Percentiles rank a stretch among this genome's conserved stretches.
Conservation (phyloP, 2,329 filamentous ascomycete genomes). For the Nothophoma quercina region DNA sequence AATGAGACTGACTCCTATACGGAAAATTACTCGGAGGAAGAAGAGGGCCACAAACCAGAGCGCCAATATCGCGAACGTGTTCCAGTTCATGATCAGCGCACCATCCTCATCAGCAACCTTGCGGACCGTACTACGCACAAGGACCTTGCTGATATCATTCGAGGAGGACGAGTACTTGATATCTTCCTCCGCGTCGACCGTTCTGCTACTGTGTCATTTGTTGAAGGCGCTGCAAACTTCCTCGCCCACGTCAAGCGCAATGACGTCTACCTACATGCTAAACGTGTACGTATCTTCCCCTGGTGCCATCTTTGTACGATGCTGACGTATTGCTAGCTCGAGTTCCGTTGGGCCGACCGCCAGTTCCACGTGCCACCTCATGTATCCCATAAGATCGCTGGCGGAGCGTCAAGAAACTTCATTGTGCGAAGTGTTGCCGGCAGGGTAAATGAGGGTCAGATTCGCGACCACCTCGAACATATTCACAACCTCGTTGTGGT, state of each 20-base stretch:
- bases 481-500: constrained; percentile 81
- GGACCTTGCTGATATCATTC: constrained; percentile 70
- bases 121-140: constrained; percentile 68
- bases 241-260: constrained; percentile 68
- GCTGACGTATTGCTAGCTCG: constrained; percentile 59
- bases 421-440: constrained; percentile 67
- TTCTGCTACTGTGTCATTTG: constrained; percentile 73
- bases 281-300: constrained; percentile 62
- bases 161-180: constrained; percentile 75
- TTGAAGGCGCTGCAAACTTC: constrained; percentile 67
- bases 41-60: constrained; percentile 17
- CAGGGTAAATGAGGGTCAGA: constrained; percentile 67
- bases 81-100: constrained; percentile 57
- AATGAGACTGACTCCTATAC: constrained; percentile 26
- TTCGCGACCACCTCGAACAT: constrained; percentile 79
- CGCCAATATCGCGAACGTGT: constrained; percentile 20
- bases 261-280: constrained; percentile 73
- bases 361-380: constrained; percentile 72
- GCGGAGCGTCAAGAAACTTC: constrained; percentile 76
- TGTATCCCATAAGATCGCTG: constrained; percentile 68
- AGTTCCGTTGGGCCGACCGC: constrained; percentile 72
- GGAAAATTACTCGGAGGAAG: constrained; percentile 26
- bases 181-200: constrained; percentile 70
- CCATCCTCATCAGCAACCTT: constrained; percentile 69
- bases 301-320: background rate